Evolutionary conservation across 2,329 filamentous ascomycete species (phyloP).

Genomic region (Falciphora oryzae): DNA sequence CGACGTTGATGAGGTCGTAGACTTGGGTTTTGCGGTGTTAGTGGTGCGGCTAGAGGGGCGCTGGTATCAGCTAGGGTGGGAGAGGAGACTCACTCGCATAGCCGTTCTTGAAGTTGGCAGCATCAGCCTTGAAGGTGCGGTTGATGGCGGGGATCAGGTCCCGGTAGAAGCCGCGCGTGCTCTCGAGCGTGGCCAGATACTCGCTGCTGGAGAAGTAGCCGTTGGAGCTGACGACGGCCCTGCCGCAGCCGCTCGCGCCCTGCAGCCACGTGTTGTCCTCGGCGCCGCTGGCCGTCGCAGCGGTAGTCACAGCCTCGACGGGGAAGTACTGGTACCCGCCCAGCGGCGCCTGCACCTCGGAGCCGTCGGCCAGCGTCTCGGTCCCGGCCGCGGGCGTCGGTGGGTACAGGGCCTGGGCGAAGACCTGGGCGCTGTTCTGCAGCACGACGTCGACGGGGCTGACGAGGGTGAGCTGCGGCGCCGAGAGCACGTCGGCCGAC

Average conservation of each 20-base stretch:
- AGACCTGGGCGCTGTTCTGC: constrained; percentile 71
- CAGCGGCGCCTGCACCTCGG: constrained; percentile 59
- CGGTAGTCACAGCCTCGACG: constrained; percentile 54
- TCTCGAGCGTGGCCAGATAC: constrained; percentile 37
- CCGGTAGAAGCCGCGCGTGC: constrained; percentile 56
- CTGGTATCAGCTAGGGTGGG: not conserved
- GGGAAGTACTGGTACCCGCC: constrained; percentile 82
- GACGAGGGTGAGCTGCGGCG: constrained; percentile 65
- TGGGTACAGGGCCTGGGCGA: constrained; percentile 83
- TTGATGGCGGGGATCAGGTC: constrained; percentile 49
- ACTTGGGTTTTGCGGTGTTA: constrained; percentile 28
- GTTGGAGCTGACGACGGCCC: constrained; percentile 48
- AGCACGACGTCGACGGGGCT: constrained; percentile 72
- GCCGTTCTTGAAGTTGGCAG: constrained; percentile 52
- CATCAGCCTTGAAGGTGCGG: constrained; percentile 38
- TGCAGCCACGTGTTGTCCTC: constrained; percentile 55
- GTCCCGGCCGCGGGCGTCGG: constrained; percentile 56
- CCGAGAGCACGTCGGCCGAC: constrained; percentile 58
- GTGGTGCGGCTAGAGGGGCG: constrained; percentile 6
- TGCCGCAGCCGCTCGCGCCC: constrained; percentile 50
- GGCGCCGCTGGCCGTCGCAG: constrained; percentile 42
- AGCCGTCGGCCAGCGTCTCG: constrained; percentile 66
- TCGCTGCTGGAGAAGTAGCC: constrained; percentile 44
- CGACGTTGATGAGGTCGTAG: constrained; percentile 56
- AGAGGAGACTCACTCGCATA: constrained; percentile 47